Conservation (phyloP, 2,329 filamentous ascomycete species). For the Camillea tinctor region DNA sequence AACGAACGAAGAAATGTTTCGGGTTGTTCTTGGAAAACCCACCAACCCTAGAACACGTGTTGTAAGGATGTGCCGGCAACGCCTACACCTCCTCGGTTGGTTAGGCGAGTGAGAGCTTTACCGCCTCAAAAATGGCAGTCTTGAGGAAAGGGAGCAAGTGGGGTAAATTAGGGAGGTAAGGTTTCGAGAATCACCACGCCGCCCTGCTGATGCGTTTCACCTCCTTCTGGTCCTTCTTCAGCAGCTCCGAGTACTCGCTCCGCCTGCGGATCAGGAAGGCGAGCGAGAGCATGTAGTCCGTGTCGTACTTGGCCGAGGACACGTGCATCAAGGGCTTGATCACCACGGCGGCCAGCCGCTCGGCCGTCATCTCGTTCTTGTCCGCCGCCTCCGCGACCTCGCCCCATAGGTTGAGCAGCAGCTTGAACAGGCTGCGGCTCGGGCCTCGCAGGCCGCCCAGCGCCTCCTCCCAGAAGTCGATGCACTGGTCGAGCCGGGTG, state of each 20-base stretch:
- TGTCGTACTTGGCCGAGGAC: constrained; percentile 32
- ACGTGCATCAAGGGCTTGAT: constrained; percentile 42
- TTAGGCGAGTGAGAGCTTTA: no score
- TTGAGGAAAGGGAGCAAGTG: no score
- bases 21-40: no score
- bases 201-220: constrained; percentile 26
- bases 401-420: constrained; percentile 44
- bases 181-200: constrained; percentile 19
- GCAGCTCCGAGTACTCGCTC: constrained; percentile 38
- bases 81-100: no score
- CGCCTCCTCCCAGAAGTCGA: constrained; percentile 48
- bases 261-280: constrained; percentile 44
- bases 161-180: neutral
- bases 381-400: constrained; percentile 39
- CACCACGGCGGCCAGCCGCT: constrained; percentile 38
- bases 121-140: no score
- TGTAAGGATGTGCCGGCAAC: no score
- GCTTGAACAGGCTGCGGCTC: constrained; percentile 39
- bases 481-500: constrained; percentile 39
- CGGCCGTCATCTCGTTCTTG: constrained; percentile 43
- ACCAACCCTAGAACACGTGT: no score
- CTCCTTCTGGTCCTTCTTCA: constrained; percentile 32
- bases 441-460: constrained; percentile 39
- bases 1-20: no score
- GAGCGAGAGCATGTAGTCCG: constrained; percentile 42